phyloP scores from a whole-genome alignment of 345 rosid species.

The Citrus australasica region DNA sequence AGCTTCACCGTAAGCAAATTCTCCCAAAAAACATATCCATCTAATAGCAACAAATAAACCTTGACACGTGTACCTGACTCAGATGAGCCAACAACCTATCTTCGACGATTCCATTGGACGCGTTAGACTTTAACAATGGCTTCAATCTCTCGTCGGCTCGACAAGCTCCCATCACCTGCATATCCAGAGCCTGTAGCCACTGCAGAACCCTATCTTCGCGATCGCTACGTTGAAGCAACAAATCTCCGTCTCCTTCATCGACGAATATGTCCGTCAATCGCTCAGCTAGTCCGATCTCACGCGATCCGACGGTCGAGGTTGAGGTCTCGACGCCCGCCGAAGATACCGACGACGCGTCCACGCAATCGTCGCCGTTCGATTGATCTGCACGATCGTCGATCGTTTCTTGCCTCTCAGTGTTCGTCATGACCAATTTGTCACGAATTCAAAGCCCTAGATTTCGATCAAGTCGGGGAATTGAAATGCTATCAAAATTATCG shows the following conservation, averaged over 20 bases:
- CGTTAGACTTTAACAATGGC: constrained; percentile 78
- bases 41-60: neutral
- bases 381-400: constrained; percentile 34
- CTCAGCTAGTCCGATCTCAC: constrained; percentile 45
- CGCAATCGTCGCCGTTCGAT: constrained; percentile 33
- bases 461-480: neutral
- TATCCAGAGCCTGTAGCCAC: constrained; percentile 92
- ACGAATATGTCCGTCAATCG: constrained; percentile 52
- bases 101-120: constrained; percentile 62
- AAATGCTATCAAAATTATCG: neutral
- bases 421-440: constrained; percentile 40
- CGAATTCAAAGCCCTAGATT: constrained; percentile 16
- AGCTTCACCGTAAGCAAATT: neutral
- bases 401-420: constrained; percentile 41
- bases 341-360: constrained; percentile 29
- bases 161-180: constrained; percentile 94
- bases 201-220: constrained; percentile 72
- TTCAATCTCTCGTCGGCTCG: constrained; percentile 94
- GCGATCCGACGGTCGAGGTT: constrained; percentile 37
- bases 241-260: constrained; percentile 56
- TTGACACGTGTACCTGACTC: constrained; percentile 55
- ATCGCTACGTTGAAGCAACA: constrained; percentile 55
- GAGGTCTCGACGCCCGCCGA: constrained; percentile 30
- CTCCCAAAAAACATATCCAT: neutral
- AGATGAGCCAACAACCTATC: constrained; percentile 79